These are phyloP conservation scores for Alternaria arbusti DNA, from an alignment of 2,329 filamentous ascomycete genomes.

Conservation along the genomic window DNA sequence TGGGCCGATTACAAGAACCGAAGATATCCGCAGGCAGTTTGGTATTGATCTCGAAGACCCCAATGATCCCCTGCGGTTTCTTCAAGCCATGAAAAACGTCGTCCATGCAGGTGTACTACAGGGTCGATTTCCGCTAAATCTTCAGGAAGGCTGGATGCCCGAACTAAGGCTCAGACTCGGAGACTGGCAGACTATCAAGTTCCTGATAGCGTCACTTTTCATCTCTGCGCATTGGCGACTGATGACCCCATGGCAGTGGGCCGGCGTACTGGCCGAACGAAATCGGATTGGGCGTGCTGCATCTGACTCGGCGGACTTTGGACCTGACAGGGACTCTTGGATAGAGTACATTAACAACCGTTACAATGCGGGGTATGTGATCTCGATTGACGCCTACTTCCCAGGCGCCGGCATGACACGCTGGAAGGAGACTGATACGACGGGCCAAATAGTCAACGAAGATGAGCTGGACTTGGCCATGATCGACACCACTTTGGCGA, in stretches of 20 bases:
- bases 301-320: not conserved
- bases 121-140: not conserved
- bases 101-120: not conserved
- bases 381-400: not conserved
- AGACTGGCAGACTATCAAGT: not conserved
- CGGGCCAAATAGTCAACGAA: not conserved
- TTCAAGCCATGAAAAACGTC: not conserved
- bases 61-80: not conserved
- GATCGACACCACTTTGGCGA: not conserved
- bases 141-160: not conserved
- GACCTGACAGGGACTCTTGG: not conserved
- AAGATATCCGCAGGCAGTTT: not conserved
- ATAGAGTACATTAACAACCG: not conserved
- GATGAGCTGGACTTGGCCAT: not conserved
- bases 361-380: not conserved
- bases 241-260: not conserved
- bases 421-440: not conserved
- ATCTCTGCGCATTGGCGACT: not conserved
- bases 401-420: not conserved
- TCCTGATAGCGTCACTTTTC: not conserved
- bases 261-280: not conserved
- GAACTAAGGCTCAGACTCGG: not conserved
- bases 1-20: not conserved
- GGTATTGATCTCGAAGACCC: not conserved
- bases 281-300: not conserved